These are phyloP conservation scores for Capronia coronata DNA, from an alignment of 2,329 filamentous ascomycete species.

Conservation along the genomic window DNA sequence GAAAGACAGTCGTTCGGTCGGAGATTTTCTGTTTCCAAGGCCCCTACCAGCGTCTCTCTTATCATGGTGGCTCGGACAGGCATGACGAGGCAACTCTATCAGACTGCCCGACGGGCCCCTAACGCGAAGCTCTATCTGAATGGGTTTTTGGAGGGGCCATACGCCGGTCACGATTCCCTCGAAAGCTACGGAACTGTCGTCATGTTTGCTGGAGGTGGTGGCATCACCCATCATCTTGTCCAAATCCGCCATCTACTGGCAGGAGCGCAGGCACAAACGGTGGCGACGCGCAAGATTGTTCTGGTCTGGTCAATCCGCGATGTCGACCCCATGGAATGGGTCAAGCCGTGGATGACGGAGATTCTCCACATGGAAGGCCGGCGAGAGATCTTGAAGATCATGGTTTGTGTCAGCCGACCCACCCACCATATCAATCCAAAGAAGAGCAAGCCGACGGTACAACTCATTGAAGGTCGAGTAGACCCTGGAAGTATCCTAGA, in stretches of 20 bases:
- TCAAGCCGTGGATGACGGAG: slow-evolving; percentile 60
- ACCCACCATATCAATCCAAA: slow-evolving; percentile 49
- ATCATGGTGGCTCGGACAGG: slow-evolving; percentile 57
- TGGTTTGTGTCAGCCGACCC: slow-evolving; percentile 59
- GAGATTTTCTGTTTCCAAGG: not conserved
- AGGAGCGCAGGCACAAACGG: slow-evolving; percentile 47
- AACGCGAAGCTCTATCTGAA: slow-evolving; percentile 46
- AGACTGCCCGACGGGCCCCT: slow-evolving; percentile 44
- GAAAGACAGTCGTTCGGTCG: slow-evolving; percentile 28
- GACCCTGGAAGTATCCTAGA: slow-evolving; percentile 51
- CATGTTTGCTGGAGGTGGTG: slow-evolving; percentile 60
- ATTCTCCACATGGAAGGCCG: slow-evolving; percentile 55
- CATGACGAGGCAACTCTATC: slow-evolving; percentile 56
- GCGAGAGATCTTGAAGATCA: slow-evolving; percentile 53
- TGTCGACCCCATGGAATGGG: slow-evolving; percentile 56
- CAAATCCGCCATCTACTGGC: slow-evolving; percentile 54
- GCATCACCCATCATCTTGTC: slow-evolving; percentile 60
- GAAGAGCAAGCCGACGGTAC: slow-evolving; percentile 51
- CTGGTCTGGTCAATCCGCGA: slow-evolving; percentile 59
- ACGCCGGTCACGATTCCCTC: slow-evolving; percentile 54
- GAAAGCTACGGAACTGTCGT: slow-evolving; percentile 59
- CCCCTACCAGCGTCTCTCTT: slow-evolving; percentile 46
- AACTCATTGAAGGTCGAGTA: slow-evolving; percentile 57
- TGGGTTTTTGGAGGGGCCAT: slow-evolving; percentile 59
- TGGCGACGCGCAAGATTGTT: slow-evolving; percentile 53